Conservation (phyloP, 2,329 filamentous ascomycete genomes). For the Aspergillus costaricaensis region DNA sequence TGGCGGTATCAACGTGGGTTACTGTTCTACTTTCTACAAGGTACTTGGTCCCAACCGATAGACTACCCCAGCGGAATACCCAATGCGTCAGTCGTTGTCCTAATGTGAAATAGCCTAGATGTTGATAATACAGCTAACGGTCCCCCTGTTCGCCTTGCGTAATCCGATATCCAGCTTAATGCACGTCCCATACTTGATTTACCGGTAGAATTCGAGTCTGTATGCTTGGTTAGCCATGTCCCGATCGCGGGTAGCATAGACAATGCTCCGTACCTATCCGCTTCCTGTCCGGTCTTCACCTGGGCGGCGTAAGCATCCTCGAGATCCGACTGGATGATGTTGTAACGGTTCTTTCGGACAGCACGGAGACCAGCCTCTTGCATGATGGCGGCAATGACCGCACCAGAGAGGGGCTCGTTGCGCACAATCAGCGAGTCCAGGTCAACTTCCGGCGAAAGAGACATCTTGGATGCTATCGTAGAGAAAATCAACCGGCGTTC, state of each 20-base stretch:
- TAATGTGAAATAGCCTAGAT: slow-evolving; percentile 22
- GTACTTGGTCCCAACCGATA: neutral
- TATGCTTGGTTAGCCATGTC: slow-evolving; percentile 49
- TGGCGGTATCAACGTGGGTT: neutral
- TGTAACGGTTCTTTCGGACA: slow-evolving; percentile 96
- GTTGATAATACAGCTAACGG: slow-evolving; percentile 35
- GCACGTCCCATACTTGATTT: slow-evolving; percentile 20
- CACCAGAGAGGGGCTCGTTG: slow-evolving; percentile 92
- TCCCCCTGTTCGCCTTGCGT: slow-evolving; percentile 26
- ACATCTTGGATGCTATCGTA: slow-evolving; percentile 98
- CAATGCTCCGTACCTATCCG: slow-evolving; percentile 54
- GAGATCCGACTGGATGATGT: slow-evolving; percentile 95
- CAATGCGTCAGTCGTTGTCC: slow-evolving; percentile 18
- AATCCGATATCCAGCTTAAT: slow-evolving; percentile 17
- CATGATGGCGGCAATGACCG: slow-evolving; percentile 98
- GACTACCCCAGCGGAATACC: slow-evolving; percentile 1
- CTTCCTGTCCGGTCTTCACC: slow-evolving; percentile 79
- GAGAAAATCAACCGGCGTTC: slow-evolving; percentile 95
- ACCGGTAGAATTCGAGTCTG: slow-evolving; percentile 91
- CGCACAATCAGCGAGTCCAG: slow-evolving; percentile 93
- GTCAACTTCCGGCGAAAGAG: slow-evolving; percentile 91
- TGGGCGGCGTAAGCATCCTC: slow-evolving; percentile 97
- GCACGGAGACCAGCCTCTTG: slow-evolving; percentile 94
- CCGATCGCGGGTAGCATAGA: slow-evolving; percentile 11
- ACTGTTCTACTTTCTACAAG: neutral